These are phyloP conservation scores for Pythium scleroteichum DNA, from an alignment of 352 stramenopile genomes.

Conservation along the genomic window DNA sequence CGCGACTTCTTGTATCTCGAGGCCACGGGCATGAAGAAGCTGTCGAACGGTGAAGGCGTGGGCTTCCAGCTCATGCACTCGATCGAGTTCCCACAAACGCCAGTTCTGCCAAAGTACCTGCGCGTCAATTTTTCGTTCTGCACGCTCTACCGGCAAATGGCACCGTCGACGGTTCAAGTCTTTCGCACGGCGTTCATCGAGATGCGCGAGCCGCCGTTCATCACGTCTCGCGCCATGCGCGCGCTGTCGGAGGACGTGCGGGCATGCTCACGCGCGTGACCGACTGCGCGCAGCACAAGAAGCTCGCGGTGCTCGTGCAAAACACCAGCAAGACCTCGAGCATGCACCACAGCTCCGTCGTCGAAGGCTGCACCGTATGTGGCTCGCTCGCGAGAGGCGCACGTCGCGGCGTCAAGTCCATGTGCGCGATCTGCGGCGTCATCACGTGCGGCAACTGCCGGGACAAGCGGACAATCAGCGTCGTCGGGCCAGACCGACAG, in stretches of 20 bases:
- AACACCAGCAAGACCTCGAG: not conserved
- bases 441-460: no score
- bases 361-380: not conserved
- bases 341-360: not conserved
- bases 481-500: no score
- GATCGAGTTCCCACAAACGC: slow-evolving; percentile 50
- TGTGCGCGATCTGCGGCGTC: no score
- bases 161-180: not conserved
- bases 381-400: no score
- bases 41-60: slow-evolving; percentile 44
- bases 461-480: no score
- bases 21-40: slow-evolving; percentile 41
- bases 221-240: slow-evolving; percentile 28
- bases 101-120: slow-evolving; percentile 30
- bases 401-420: no score
- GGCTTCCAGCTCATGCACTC: slow-evolving; percentile 62
- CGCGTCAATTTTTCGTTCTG: slow-evolving; percentile 58
- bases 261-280: slow-evolving; percentile 32
- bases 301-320: slow-evolving; percentile 47
- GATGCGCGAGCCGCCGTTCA: slow-evolving; percentile 23
- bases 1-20: slow-evolving; percentile 61
- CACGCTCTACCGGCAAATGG: slow-evolving; percentile 40
- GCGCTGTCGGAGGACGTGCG: slow-evolving; percentile 41
- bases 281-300: slow-evolving; percentile 55
- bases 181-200: slow-evolving; percentile 2